These are phyloP conservation scores for Tetracladium setigerum DNA, from an alignment of 495 filamentous ascomycete genomes.

Conservation along the genomic window DNA sequence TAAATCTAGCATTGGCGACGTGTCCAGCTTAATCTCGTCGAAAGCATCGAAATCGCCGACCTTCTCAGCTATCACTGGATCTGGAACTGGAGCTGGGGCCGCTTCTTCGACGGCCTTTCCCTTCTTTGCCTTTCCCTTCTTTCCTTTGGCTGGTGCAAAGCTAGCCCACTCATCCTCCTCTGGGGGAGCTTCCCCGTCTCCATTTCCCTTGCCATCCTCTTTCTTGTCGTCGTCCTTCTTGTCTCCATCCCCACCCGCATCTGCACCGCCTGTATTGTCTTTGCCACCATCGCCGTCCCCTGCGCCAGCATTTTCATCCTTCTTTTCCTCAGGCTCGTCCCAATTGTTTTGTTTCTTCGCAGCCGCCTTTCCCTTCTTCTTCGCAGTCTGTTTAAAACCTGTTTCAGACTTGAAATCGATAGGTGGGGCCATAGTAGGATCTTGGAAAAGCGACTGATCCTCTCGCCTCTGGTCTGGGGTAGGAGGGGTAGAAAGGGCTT, in stretches of 20 bases:
- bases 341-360: slow-evolving; percentile 30
- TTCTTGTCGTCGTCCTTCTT: no score
- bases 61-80: slow-evolving; percentile 10
- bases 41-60: slow-evolving; percentile 36
- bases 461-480: slow-evolving; percentile 13
- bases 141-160: slow-evolving; percentile 25
- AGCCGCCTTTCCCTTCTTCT: slow-evolving; percentile 32
- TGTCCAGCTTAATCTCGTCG: slow-evolving; percentile 42
- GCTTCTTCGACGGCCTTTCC: slow-evolving; percentile 21
- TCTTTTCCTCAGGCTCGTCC: slow-evolving; percentile 28
- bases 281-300: slow-evolving; percentile 25
- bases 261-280: slow-evolving; percentile 18
- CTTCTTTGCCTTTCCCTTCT: slow-evolving; percentile 41
- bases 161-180: slow-evolving; percentile 25
- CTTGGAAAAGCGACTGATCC: slow-evolving; percentile 20
- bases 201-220: slow-evolving; percentile 26
- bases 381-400: slow-evolving; percentile 34
- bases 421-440: slow-evolving; percentile 25
- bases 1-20: slow-evolving; percentile 29
- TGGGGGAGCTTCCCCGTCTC: slow-evolving; percentile 18
- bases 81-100: slow-evolving; percentile 6
- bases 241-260: slow-evolving; percentile 27
- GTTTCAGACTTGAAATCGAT: slow-evolving; percentile 39
- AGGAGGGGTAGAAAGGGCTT: slow-evolving; percentile 14
- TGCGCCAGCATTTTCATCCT: slow-evolving; percentile 19